Evolutionary conservation across 352 stramenopile genomes (phyloP), one percentile per base, ranked within the genome.

Genomic region (Phytophthora hybrid): DNA sequence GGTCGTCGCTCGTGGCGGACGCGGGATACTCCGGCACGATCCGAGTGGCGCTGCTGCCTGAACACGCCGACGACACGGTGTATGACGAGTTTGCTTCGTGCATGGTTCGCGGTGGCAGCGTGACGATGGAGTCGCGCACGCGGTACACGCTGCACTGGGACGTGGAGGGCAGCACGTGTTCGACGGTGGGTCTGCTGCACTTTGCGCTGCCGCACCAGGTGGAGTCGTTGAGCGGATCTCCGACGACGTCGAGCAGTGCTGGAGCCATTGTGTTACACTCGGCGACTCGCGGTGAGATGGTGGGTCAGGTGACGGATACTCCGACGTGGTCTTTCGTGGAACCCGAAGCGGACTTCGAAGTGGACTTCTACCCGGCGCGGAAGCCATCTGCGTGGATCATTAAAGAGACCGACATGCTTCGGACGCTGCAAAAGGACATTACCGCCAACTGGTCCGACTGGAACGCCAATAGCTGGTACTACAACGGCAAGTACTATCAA

Each of bases 61-160:
- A 84, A 31, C 72, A 60, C 19, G 73, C 71, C 0, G 71, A 82
- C 4, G 34, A 68, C 1, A 81, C 80, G 19, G 65, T 88, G 8
- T 91, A 90, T 67, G 88, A 94, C 51, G 62, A 78, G 47, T 93
- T 84, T 57, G 68, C 74, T 16, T 71, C 75, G 1, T 95, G 86
- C 60, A 74, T 90, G n/a, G 80, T 93, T 14, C 72, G 70, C 1
- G 86, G 86, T 16, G 87, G 81, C 0, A 78, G 44, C 41, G 73
- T 92, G 55, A 82, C 79, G 31, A 76, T 92, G 41, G 71, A 86
- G 57, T 90, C 82, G 4, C 83, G 83, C 18, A 93, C 83, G 1
- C 59, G 73, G 10, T 92, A 94, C 68, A 80, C 83, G 37, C 63
- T 95, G 34, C 78, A 87, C 58, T 93, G 86, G 88, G 62, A 83